Base-by-base conservation (phyloP, 768 basidiomycete species). In the Udeniomyces megalosporus region DNA sequence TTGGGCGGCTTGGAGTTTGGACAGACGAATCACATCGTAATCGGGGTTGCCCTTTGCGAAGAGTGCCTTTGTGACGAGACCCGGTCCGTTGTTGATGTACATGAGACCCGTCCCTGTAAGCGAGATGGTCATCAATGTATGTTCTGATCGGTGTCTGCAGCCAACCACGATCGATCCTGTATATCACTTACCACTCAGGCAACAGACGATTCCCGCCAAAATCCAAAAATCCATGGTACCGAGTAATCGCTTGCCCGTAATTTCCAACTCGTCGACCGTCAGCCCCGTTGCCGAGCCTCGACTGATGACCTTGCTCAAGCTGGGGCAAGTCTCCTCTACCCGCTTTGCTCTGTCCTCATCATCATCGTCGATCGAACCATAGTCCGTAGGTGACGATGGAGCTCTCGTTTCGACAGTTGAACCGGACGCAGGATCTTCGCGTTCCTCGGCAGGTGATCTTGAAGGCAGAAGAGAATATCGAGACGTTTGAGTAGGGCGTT, bases 51-150 rank as follows among this genome's bases (percentile, higher is more conserved):
- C 79, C 59, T 82, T 76, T 2, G 82, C 79, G 66, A 81, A 84
- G 31, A 85, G 75, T 0, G 77, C 83, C 68, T 85, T 81, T 0
- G 87, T 78, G 64, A 87, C 84, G 1, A 58, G 83, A 80, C 17
- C 88, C 86, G n/a, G 84, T 17, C 86, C 55, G 66, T 90, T 89
- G 71, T 88, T 89, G 73, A 90, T 89, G 69, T 83, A 42, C 38
- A 42, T 42, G 10, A 42, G 17, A 17, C 38, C 38, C 8, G 38
- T 42, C 17, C 38, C 38, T 42, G 38, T 8, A 42, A 42, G 38
- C 8, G 17, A 42, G 10, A 8, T 42, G 38, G 38, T 17, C 17
- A 17, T 42, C 38, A 42, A 17, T 42, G n/a, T n/a, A n/a, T n/a
- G n/a, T n/a, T n/a, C n/a, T n/a, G n/a, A n/a, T n/a, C n/a, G n/a